Conservation (phyloP, 1,284 basidiomycete genomes). For the Tranzscheliella williamsii region DNA sequence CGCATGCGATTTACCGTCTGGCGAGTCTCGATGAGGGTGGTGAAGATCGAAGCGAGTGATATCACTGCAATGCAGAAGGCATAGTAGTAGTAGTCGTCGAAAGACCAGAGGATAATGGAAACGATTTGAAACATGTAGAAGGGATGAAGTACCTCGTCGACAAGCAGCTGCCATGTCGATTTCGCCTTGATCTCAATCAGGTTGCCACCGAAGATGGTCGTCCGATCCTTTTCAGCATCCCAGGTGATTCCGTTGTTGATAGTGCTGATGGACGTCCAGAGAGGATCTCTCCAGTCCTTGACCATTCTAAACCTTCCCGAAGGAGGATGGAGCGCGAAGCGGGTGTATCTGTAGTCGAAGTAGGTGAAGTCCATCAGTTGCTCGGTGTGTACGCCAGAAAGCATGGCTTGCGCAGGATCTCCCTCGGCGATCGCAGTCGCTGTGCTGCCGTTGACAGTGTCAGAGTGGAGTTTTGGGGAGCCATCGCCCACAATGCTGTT, state of each 20-base stretch:
- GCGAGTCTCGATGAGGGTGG: slow-evolving; percentile 89
- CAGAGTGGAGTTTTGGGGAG: background rate
- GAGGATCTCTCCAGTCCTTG: slow-evolving; percentile 89
- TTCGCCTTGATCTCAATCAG: slow-evolving; percentile 89
- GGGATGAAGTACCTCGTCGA: slow-evolving; percentile 69
- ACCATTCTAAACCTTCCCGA: slow-evolving; percentile 78
- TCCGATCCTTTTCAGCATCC: slow-evolving; percentile 54
- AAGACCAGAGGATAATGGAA: slow-evolving; percentile 87
- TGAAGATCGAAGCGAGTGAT: slow-evolving; percentile 79
- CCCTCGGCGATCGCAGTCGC: background rate
- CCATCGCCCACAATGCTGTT: slow-evolving; percentile 32
- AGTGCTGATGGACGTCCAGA: slow-evolving; percentile 70
- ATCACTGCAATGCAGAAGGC: slow-evolving; percentile 96
- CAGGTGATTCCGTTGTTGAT: slow-evolving; percentile 44
- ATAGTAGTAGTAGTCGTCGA: slow-evolving; percentile 91
- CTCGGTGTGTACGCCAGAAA: slow-evolving; percentile 52
- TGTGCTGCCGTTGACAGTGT: slow-evolving; percentile 2
- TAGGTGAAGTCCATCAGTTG: slow-evolving; percentile 59
- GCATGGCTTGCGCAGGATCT: slow-evolving; percentile 19
- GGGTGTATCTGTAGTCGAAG: slow-evolving; percentile 76
- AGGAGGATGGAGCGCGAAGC: slow-evolving; percentile 83
- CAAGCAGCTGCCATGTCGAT: slow-evolving; percentile 75
- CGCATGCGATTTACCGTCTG: slow-evolving; percentile 86
- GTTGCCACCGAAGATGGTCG: slow-evolving; percentile 79
- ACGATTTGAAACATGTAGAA: slow-evolving; percentile 87